phyloP scores from a whole-genome alignment of 345 rosid genomes.

The Ailanthus altissimus region DNA sequence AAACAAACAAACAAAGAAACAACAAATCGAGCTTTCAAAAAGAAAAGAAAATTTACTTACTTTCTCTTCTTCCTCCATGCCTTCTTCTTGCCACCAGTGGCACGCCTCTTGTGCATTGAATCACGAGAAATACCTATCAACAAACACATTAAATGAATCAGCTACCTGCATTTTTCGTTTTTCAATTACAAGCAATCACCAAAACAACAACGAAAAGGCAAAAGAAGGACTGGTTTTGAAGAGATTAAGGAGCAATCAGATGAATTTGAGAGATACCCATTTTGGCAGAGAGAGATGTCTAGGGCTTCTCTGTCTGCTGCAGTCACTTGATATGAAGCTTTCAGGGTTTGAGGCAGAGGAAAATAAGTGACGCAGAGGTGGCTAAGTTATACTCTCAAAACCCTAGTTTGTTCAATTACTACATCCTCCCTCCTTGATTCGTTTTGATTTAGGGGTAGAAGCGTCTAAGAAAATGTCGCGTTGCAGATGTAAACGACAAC shows the following conservation, averaged over 20 bases:
- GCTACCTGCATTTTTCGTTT: neutral
- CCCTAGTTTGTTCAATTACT: constrained; percentile 38
- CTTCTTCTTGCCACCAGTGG: constrained; percentile 91
- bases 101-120: constrained; percentile 92
- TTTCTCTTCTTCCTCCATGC: constrained; percentile 96
- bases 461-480: neutral
- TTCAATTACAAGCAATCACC: neutral
- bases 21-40: neutral
- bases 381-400: constrained; percentile 23
- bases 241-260: neutral
- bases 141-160: neutral
- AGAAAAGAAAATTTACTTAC: constrained; percentile 24
- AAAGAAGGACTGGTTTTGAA: neutral
- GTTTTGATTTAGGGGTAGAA: neutral
- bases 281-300: constrained; percentile 21
- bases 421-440: neutral
- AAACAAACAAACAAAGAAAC: neutral
- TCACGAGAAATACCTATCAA: constrained; percentile 77
- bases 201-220: neutral
- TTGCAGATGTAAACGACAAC: neutral
- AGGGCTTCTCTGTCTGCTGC: constrained; percentile 11
- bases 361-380: neutral
- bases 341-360: constrained; percentile 5
- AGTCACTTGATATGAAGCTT: neutral
- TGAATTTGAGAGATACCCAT: constrained; percentile 39